Evolutionary conservation across 2,329 filamentous ascomycete species (phyloP).

Genomic region (Aspergillus sp.): DNA sequence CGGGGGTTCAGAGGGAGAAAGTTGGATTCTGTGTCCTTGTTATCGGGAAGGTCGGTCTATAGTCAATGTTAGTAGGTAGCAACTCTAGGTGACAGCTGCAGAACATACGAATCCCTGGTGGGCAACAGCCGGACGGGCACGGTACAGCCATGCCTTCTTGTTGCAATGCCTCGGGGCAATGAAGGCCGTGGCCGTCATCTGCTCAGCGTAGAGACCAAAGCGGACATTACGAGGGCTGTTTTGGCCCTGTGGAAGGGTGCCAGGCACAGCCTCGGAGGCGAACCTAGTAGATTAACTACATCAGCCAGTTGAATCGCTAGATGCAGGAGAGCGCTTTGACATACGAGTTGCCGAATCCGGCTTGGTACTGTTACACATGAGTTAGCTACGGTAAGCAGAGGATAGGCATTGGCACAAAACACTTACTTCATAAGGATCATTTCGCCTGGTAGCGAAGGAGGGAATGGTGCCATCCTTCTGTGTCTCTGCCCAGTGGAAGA

Average conservation of each 20-base stretch:
- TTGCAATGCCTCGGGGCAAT: slow-evolving; percentile 59
- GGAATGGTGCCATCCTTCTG: slow-evolving; percentile 59
- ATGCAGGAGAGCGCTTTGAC: slow-evolving; percentile 22
- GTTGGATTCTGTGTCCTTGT: slow-evolving; percentile 36
- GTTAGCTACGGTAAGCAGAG: slow-evolving; percentile 14
- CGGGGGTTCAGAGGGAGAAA: slow-evolving; percentile 51
- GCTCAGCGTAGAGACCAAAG: slow-evolving; percentile 40
- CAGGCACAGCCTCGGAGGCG: slow-evolving; percentile 41
- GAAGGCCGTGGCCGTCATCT: slow-evolving; percentile 63
- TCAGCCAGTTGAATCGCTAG: slow-evolving; percentile 31
- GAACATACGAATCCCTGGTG: slow-evolving; percentile 54
- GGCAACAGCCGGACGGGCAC: slow-evolving; percentile 57
- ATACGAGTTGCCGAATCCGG: slow-evolving; percentile 57
- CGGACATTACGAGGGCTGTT: slow-evolving; percentile 42
- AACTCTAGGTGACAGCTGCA: neutral
- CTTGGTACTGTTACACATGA: slow-evolving; percentile 49
- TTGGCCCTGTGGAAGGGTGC: slow-evolving; percentile 41
- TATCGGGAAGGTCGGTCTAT: slow-evolving; percentile 51
- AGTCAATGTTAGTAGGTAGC: neutral
- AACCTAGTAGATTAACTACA: slow-evolving; percentile 30
- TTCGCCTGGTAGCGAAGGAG: slow-evolving; percentile 56
- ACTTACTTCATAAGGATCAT: slow-evolving; percentile 56
- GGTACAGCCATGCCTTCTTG: slow-evolving; percentile 62
- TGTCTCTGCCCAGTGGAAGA: slow-evolving; percentile 63
- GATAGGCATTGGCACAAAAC: neutral